A percentile compares a stretch with the other conserved stretches of the same genome.
phyloP scores from a whole-genome alignment of 2,329 filamentous ascomycete genomes.

The Cercospora zeina region DNA sequence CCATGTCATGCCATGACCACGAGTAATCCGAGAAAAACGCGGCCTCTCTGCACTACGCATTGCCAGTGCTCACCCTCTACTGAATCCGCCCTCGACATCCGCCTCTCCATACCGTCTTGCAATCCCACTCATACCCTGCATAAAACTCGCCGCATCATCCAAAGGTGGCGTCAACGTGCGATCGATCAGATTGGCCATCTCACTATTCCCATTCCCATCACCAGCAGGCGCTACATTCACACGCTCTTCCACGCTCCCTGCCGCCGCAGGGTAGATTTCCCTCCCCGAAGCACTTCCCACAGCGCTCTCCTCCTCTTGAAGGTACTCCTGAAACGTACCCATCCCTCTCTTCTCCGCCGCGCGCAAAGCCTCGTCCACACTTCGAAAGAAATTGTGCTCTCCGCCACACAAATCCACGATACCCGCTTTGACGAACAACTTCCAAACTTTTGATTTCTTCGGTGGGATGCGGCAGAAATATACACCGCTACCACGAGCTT shows the following conservation, averaged over 20 bases:
- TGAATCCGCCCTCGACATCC: constrained; percentile 15
- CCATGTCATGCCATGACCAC: neutral
- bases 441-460: constrained; percentile 61
- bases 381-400: constrained; percentile 71
- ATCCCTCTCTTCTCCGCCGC: constrained; percentile 67
- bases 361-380: constrained; percentile 80
- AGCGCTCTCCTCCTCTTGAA: neutral
- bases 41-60: neutral
- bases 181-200: constrained; percentile 10
- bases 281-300: neutral
- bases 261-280: neutral
- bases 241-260: neutral
- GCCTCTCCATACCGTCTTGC: constrained; percentile 8
- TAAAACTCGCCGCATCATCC: constrained; percentile 15
- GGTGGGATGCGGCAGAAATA: constrained; percentile 66
- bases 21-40: too few species aligned
- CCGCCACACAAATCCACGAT: constrained; percentile 85
- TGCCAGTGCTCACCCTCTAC: constrained; percentile 2
- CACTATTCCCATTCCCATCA: neutral
- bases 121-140: constrained; percentile 14
- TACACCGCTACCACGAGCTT: constrained; percentile 72
- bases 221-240: neutral
- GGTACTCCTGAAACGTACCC: constrained; percentile 12
- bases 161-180: constrained; percentile 9
- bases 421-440: constrained; percentile 72